Base-by-base conservation (phyloP, 441 rosid species). In the Pelargonium exstipulatum region DNA sequence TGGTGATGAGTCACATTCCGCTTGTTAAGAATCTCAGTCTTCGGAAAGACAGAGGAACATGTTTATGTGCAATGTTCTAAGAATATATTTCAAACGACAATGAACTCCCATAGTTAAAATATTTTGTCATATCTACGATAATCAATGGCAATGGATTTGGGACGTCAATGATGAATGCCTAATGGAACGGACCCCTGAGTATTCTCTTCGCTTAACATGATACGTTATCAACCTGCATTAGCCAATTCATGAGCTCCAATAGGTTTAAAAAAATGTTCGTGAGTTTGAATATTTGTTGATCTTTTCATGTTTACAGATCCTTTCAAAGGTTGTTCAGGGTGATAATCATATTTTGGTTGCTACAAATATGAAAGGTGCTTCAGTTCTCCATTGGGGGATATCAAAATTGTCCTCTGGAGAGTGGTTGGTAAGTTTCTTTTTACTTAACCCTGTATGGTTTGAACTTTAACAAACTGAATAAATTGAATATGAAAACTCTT, bases 301-400 rank as follows among this genome's bases (percentile, higher is more conserved):
- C 14, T 70, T 48, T 32, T 40, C 46, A 67, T 67, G 14, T 63
- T 62, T 69, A 62, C 78, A 86, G 87, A 86, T 83, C 69, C 76
- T 86, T 57, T 74, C 78, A 65, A 84, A 70, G 71, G 32, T 79
- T 69, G 26, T 79, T 46, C 71, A 55, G 32, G 79, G 80, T 26
- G 81, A 81, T 73, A 72, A 74, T 81, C 86, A 78, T 72, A 64
- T 86, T 57, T 72, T 81, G 76, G 78, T 88, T 40, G 85, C 87
- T 72, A 76, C 79, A 66, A 86, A 86, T 74, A 68, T 75, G 77
- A 73, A 76, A 77, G 88, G 88, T 65, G 71, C 83, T 73, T 62
- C 82, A 43, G 73, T 86, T 77, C 88, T 88, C 73, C 88, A 88
- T 61, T 86, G 90, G 92, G 88, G 86, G 45, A 77, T 88, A 26